phyloP scores from a whole-genome alignment of 768 basidiomycete genomes.

The Phlegmacium glaucopus region DNA sequence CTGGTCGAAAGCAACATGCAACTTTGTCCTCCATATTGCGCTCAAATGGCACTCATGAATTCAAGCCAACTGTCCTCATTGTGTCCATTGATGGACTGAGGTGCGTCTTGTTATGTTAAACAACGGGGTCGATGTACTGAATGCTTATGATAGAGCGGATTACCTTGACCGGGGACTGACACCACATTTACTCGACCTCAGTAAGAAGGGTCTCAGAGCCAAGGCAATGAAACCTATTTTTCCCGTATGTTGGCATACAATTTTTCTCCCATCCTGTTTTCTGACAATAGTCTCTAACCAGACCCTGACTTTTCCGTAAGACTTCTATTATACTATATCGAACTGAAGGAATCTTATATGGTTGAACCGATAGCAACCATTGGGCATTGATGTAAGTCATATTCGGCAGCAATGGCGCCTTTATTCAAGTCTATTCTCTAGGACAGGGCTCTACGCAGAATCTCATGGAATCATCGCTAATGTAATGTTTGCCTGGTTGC shows the following conservation, averaged over 20 bases:
- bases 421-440: constrained; percentile 23
- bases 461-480: constrained; percentile 92
- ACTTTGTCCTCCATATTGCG: constrained; percentile 39
- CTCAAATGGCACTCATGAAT: constrained; percentile 83
- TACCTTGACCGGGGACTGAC: constrained; percentile 86
- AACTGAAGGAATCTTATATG: no score
- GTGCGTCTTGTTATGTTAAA: constrained; percentile 30
- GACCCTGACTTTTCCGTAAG: constrained; percentile 91
- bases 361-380: constrained; percentile 49
- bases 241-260: constrained; percentile 47
- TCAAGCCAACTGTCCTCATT: constrained; percentile 76
- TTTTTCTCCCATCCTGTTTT: constrained; percentile 1
- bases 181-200: constrained; percentile 77
- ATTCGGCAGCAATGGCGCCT: background rate
- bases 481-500: constrained; percentile 34
- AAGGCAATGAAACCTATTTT: constrained; percentile 88
- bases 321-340: constrained; percentile 29
- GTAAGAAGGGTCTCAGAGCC: constrained; percentile 80
- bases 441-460: constrained; percentile 88
- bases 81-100: constrained; percentile 87
- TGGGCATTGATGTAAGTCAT: constrained; percentile 75
- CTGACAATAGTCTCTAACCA: constrained; percentile 24
- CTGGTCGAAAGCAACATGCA: constrained; percentile 17
- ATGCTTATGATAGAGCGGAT: constrained; percentile 55
- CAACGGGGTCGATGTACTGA: background rate